These are phyloP conservation scores for Brassica juncea DNA, from an alignment of 345 rosid species.

Conservation along the genomic window DNA sequence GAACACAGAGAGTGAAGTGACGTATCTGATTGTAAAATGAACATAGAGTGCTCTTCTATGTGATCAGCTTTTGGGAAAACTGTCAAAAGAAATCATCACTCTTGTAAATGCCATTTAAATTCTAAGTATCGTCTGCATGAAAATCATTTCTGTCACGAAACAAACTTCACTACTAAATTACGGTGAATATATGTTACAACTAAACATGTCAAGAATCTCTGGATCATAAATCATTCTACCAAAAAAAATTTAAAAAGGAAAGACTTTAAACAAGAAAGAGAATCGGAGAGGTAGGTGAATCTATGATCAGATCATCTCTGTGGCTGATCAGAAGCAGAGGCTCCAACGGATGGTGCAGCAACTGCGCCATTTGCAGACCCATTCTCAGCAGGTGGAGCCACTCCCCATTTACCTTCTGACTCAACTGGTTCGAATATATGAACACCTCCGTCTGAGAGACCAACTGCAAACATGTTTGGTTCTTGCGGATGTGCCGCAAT, in stretches of 20 bases:
- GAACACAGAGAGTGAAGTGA: neutral
- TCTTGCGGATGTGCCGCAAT: constrained; percentile 97
- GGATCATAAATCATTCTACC: constrained; percentile 32
- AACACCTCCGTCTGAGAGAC: constrained; percentile 94
- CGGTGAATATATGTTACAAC: constrained; percentile 31
- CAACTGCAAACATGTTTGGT: constrained; percentile 90
- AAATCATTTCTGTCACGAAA: no score
- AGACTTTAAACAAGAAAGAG: no score
- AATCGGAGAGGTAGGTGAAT: constrained; percentile 6
- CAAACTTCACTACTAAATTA: constrained; percentile 19
- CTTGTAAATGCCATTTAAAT: constrained; percentile 15
- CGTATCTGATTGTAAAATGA: neutral
- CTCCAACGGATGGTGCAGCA: constrained; percentile 67
- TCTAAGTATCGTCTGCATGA: neutral
- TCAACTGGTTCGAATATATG: constrained; percentile 93
- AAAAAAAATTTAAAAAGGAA: no score
- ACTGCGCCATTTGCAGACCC: constrained; percentile 73
- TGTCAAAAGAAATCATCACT: no score
- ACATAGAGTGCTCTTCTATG: neutral
- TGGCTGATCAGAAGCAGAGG: constrained; percentile 79
- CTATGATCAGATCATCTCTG: constrained; percentile 59
- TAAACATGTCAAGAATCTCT: constrained; percentile 38
- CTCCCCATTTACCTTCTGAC: constrained; percentile 95
- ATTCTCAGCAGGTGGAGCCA: constrained; percentile 82
- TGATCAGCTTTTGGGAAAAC: constrained; percentile 9